phyloP scores from a whole-genome alignment of 495 filamentous ascomycete species.

The Hypoxylon lienhwacheense region DNA sequence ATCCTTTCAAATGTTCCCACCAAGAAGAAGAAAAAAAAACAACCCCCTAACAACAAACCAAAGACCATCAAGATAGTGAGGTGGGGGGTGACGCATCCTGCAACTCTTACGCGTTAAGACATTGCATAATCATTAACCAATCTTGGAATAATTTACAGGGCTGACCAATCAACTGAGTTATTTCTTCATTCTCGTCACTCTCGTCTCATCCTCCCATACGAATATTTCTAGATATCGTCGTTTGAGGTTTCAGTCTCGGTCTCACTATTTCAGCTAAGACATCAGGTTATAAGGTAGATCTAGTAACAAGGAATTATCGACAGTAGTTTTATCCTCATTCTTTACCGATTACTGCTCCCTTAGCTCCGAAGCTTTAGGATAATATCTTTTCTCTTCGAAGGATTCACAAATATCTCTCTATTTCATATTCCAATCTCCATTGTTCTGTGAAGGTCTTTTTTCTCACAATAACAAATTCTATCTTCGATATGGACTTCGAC shows the following conservation, averaged over 20 bases:
- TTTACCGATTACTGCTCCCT: no score
- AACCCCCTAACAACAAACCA: neutral
- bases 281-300: no score
- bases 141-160: slow-evolving; percentile 10
- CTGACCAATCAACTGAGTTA: slow-evolving; percentile 33
- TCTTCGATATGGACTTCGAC: slow-evolving; percentile 54
- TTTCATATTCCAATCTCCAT: no score
- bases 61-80: slow-evolving; percentile 5
- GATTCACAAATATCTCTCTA: no score
- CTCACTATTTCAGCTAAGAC: neutral
- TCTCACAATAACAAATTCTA: neutral
- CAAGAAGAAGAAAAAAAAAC: no score
- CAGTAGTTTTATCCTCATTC: neutral
- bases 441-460: no score
- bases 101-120: slow-evolving; percentile 13
- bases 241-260: no score
- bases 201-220: no score
- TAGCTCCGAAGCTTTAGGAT: neutral
- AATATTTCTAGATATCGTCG: neutral
- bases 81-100: slow-evolving; percentile 29
- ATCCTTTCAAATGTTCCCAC: no score
- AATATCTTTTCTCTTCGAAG: neutral
- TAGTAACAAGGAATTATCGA: neutral
- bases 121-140: slow-evolving; percentile 12
- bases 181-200: slow-evolving; percentile 13